phyloP scores from a whole-genome alignment of 2,329 filamentous ascomycete species.

The Colletotrichum simmondsii region DNA sequence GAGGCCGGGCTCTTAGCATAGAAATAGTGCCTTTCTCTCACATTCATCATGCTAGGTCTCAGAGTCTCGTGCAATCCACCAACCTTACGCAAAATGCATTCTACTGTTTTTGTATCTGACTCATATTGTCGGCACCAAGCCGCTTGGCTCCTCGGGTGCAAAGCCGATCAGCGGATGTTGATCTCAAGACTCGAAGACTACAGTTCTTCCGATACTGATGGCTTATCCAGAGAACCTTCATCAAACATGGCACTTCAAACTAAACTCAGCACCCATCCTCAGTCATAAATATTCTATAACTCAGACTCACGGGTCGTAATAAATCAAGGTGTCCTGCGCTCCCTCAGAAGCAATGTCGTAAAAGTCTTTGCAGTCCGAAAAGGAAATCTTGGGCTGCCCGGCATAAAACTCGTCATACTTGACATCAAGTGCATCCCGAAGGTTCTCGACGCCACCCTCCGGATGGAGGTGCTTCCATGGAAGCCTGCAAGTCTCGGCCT shows the following conservation, averaged over 20 bases:
- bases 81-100: not conserved
- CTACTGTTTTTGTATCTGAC: not conserved
- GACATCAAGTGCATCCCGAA: conserved; percentile 60
- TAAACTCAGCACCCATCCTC: conserved; percentile 2
- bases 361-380: conserved; percentile 64
- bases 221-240: not conserved
- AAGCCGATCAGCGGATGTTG: not conserved
- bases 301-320: conserved; percentile 20
- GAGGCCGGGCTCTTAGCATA: not conserved
- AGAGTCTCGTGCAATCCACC: not conserved
- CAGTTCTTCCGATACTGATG: not conserved
- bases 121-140: not conserved
- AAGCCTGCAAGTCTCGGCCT: conserved; percentile 60
- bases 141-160: not conserved
- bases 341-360: conserved; percentile 68
- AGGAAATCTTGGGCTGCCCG: conserved; percentile 60
- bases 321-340: conserved; percentile 47
- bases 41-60: not conserved
- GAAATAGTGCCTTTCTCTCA: not conserved
- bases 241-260: not conserved
- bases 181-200: not conserved
- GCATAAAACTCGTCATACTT: conserved; percentile 65
- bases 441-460: conserved; percentile 57
- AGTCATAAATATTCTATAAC: not conserved
- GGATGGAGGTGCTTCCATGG: conserved; percentile 70